These are phyloP conservation scores for Serendipita sp. DNA, from an alignment of 768 basidiomycete species.

Conservation along the genomic window DNA sequence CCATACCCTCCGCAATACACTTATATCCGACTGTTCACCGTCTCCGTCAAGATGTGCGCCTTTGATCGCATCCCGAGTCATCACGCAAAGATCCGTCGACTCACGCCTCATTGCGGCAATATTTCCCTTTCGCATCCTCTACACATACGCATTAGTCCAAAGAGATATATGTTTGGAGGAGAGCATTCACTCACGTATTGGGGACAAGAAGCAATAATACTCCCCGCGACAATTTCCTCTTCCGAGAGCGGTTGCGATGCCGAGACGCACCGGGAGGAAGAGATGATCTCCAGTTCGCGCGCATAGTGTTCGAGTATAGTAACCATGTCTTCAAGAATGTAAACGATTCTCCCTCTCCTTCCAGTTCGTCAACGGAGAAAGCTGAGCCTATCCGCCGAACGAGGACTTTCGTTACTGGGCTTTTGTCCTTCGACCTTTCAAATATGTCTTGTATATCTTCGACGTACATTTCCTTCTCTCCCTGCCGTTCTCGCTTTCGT, in stretches of 20 bases:
- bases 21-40: too few relatives aligned
- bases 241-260: constrained; percentile 30
- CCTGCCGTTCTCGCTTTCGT: constrained; percentile 12
- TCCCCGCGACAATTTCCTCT: constrained; percentile 49
- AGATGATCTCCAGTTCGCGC: constrained; percentile 33
- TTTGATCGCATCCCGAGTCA: too few relatives aligned
- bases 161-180: too few relatives aligned
- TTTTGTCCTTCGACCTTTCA: background rate
- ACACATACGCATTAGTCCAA: too few relatives aligned
- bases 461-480: background rate
- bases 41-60: too few relatives aligned
- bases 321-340: background rate
- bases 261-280: constrained; percentile 25
- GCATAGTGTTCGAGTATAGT: constrained; percentile 25
- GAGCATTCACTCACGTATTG: constrained; percentile 22
- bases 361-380: background rate
- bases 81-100: too few relatives aligned
- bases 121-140: too few relatives aligned
- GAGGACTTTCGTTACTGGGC: background rate
- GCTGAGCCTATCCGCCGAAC: background rate
- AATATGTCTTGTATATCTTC: too few relatives aligned
- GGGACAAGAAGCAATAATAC: constrained; percentile 46
- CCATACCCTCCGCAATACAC: too few relatives aligned
- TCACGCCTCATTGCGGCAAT: too few relatives aligned
- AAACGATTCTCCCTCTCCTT: background rate